Conservation (phyloP, 441 rosid species). For the Jatropha podagrica region DNA sequence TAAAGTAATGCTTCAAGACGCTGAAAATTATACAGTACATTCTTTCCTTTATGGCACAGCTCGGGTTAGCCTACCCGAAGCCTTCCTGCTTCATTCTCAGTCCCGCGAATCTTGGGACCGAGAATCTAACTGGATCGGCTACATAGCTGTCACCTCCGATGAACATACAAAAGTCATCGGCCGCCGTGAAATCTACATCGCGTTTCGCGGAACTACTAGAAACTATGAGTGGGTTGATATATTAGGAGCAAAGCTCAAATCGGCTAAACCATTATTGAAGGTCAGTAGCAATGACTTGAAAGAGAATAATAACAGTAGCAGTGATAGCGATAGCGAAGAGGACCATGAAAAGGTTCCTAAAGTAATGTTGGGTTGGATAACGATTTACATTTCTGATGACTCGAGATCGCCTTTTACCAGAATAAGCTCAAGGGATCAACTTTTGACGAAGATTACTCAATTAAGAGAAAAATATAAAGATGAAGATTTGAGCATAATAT, state of each 20-base stretch:
- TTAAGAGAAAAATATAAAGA: constrained; percentile 42
- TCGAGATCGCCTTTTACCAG: constrained; percentile 58
- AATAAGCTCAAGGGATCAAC: constrained; percentile 53
- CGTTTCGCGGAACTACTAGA: constrained; percentile 73
- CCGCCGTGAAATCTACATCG: constrained; percentile 71
- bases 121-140: constrained; percentile 94
- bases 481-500: constrained; percentile 52
- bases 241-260: constrained; percentile 51
- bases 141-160: constrained; percentile 68
- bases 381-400: constrained; percentile 59
- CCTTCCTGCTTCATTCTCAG: constrained; percentile 59
- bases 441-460: constrained; percentile 49
- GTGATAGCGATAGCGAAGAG: constrained; percentile 38
- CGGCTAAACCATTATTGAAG: constrained; percentile 45
- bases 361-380: constrained; percentile 80
- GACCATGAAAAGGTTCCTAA: constrained; percentile 46
- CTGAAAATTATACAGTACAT: constrained; percentile 42
- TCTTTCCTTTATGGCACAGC: constrained; percentile 79
- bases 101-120: constrained; percentile 83
- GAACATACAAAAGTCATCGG: constrained; percentile 43
- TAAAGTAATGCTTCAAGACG: constrained; percentile 64
- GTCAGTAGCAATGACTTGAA: background rate
- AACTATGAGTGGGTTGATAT: constrained; percentile 75
- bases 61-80: constrained; percentile 51
- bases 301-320: constrained; percentile 4